phyloP scores from a whole-genome alignment of 2,329 filamentous ascomycete genomes.

The Akanthomyces dipterigenus region DNA sequence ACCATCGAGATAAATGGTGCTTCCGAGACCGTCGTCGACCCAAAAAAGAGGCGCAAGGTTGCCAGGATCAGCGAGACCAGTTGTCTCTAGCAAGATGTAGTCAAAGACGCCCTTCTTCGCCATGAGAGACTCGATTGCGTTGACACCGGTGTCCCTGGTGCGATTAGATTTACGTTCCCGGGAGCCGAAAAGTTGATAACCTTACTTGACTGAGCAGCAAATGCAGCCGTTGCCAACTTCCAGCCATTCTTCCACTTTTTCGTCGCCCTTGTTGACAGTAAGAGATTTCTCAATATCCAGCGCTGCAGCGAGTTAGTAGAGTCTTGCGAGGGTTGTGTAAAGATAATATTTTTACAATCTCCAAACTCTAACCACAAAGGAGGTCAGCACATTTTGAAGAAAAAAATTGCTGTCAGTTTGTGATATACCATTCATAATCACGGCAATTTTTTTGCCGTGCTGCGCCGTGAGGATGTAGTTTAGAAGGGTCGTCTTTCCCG shows the following conservation, averaged over 20 bases:
- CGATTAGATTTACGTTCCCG: conserved; percentile 18
- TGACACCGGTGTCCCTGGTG: conserved; percentile 76
- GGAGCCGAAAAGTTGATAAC: not conserved
- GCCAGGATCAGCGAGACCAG: conserved; percentile 87
- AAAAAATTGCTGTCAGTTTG: conserved; percentile 14
- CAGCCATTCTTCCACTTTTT: conserved; percentile 88
- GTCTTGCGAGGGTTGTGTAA: not conserved
- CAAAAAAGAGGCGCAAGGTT: conserved; percentile 96
- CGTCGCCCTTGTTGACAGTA: conserved; percentile 77
- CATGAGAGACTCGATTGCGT: conserved; percentile 93
- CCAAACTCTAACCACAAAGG: conserved; percentile 58
- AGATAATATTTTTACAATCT: conserved; percentile 54
- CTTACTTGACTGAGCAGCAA: conserved; percentile 91
- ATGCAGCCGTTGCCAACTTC: conserved; percentile 96
- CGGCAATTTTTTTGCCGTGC: conserved; percentile 96
- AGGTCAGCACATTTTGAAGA: conserved; percentile 6
- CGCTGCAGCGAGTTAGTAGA: conserved; percentile 42
- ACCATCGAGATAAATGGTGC: conserved; percentile 92
- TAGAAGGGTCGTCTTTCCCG: conserved; percentile 89
- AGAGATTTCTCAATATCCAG: conserved; percentile 94
- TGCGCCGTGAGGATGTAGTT: conserved; percentile 94
- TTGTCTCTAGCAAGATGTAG: conserved; percentile 96
- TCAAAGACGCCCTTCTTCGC: conserved; percentile 89
- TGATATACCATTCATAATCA: conserved; percentile 76
- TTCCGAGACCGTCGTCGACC: conserved; percentile 93